Base-by-base conservation (phyloP, 2,329 filamentous ascomycete genomes). In the Rhinocladiella mackenziei region DNA sequence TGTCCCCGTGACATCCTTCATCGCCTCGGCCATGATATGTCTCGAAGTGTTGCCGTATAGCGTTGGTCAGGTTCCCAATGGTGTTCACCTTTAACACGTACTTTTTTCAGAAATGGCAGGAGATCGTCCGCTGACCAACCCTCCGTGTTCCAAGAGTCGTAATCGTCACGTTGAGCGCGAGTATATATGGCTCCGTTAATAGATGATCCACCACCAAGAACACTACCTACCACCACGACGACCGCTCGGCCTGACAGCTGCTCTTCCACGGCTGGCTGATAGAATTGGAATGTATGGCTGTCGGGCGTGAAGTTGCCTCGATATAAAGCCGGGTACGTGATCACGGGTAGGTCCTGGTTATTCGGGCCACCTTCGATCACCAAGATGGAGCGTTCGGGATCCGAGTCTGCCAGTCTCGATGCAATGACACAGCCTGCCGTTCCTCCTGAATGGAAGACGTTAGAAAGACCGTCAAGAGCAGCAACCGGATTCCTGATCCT, bases 151-250 rank as follows among this genome's bases (percentile, higher is more conserved):
- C 75, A 79, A 5, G 67, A 66, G 51, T 78, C 73, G 40, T 52
- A 61, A 32, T 68, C 65, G 14, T 53, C 54, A 30, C 57, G 45
- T 39, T 65, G 60, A 2, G 60, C 59, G 10, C 65, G 69, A 71
- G 45, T 60, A 48, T 64, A 66, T 35, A 77, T 73, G 73, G 80
- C 75, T 50, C 74, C 76, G 51, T 81, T 81, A 35, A 82, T 68
- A 0, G 75, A 75, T 11, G 72, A 76, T 5, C 80, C 79, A 5
- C 82, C 83, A 13, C 83, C 83, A 0, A 86, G 68, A 0, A 77
- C 73, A 17, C 72, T 69, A 39, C 69, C 70, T 9, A 57, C 63
- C 8, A 66, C 65, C 5, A 72, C 65, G 15, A 71, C 63, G 2
- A 62, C 42, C 22, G 46, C 48, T 19, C 58, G 45, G 11, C 52